Evolutionary conservation across 208 protist species (phyloP).

Genomic region (Leishmania braziliensis): DNA sequence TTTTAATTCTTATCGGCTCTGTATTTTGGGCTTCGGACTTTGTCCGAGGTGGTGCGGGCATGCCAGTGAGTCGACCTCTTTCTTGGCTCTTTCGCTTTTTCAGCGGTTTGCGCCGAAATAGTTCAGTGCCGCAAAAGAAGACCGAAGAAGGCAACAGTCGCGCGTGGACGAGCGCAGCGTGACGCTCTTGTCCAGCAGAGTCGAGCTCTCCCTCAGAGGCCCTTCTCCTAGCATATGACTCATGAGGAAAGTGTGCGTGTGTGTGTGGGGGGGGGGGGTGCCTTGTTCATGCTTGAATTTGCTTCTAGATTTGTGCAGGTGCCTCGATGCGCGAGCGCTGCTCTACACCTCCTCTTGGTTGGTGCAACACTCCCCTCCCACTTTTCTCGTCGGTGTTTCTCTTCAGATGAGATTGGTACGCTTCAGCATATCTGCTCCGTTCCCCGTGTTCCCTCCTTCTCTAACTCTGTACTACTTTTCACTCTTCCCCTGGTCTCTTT

Average conservation of each 20-base stretch:
- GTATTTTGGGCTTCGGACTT: too few species aligned
- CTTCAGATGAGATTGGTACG: neutral
- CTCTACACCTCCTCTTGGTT: neutral
- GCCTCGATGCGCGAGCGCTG: neutral
- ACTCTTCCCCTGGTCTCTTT: neutral
- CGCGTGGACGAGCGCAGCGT: neutral
- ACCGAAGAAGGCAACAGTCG: neutral
- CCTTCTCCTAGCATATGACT: neutral
- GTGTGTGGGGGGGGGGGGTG: neutral
- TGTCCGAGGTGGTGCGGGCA: neutral
- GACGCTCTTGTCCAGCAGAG: neutral
- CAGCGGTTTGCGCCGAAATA: too few species aligned
- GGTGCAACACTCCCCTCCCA: neutral
- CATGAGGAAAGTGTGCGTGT: too few species aligned
- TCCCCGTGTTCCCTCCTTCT: neutral
- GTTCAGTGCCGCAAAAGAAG: neutral
- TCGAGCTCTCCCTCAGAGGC: neutral
- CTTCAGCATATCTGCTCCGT: neutral
- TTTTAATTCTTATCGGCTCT: neutral
- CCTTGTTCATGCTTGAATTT: neutral
- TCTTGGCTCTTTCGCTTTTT: neutral
- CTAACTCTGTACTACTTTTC: conserved; percentile 9
- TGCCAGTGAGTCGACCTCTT: neutral
- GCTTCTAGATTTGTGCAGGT: neutral
- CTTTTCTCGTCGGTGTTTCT: conserved; percentile 6